Evolutionary conservation across 768 basidiomycete species (phyloP).

Genomic region (Mycena alexandri): DNA sequence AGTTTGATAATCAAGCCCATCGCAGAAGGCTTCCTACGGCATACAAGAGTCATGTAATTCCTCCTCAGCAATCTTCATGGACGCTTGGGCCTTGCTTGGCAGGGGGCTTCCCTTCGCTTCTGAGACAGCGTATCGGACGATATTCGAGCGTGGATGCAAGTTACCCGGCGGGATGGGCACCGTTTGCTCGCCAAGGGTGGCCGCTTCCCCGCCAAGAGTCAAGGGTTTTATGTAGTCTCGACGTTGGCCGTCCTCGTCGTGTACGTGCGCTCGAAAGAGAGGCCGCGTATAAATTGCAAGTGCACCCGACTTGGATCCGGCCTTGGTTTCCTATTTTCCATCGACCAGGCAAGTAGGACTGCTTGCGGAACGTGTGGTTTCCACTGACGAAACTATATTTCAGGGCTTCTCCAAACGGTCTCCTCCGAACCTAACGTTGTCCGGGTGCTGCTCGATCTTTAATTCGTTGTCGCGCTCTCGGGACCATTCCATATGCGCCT

Average conservation of each 20-base stretch:
- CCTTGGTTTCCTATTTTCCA: neutral
- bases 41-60: conserved; percentile 7
- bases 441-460: neutral
- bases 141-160: conserved; percentile 5
- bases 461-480: neutral
- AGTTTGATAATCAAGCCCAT: neutral
- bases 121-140: neutral
- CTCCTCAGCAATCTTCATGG: neutral
- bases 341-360: neutral
- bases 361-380: neutral
- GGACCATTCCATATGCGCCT: neutral
- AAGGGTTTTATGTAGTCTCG: conserved; percentile 13
- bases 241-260: conserved; percentile 1
- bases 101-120: conserved; percentile 1
- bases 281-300: neutral
- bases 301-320: too few relatives aligned
- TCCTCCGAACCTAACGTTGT: too few relatives aligned
- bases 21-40: conserved; percentile 13
- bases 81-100: conserved; percentile 13
- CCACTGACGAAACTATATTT: neutral
- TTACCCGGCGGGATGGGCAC: conserved; percentile 1
- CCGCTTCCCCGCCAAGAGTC: neutral
- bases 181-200: conserved; percentile 8
- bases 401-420: neutral
- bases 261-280: conserved; percentile 3